Conservation (phyloP, 2,329 filamentous ascomycete genomes). For the Pseudogymnoascus sp. region DNA sequence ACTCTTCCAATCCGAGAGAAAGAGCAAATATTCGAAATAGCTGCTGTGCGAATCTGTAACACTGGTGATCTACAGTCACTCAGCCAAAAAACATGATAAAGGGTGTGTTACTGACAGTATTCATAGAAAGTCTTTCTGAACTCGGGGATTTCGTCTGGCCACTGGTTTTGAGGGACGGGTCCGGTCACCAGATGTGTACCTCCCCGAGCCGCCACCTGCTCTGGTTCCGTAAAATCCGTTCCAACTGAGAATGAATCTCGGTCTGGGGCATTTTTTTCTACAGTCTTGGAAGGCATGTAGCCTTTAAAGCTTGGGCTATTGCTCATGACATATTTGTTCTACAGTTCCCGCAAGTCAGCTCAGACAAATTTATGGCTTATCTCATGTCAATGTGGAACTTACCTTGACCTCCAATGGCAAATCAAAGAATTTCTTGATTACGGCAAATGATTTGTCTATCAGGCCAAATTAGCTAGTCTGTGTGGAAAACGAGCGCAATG, state of each 20-base stretch:
- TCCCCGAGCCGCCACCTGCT: background rate
- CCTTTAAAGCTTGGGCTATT: background rate
- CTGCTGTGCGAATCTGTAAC: background rate
- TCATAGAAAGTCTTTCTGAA: background rate
- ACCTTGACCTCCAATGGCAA: conserved; percentile 7
- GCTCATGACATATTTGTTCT: background rate
- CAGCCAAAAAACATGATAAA: background rate
- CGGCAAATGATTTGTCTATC: conserved; percentile 6
- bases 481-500: background rate
- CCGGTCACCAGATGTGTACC: background rate
- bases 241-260: background rate
- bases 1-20: background rate
- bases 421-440: conserved; percentile 11
- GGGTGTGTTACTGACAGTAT: background rate
- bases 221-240: background rate
- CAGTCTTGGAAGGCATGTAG: background rate
- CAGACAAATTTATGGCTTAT: background rate
- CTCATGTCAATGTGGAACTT: background rate
- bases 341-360: background rate
- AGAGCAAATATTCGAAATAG: background rate
- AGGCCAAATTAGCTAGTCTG: background rate
- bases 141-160: background rate
- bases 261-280: background rate
- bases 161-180: conserved; percentile 1
- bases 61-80: background rate